Evolutionary conservation across 768 basidiomycete species (phyloP), one percentile per base, ranked within the genome.

Genomic region (Leccinum olivaceopallidum): DNA sequence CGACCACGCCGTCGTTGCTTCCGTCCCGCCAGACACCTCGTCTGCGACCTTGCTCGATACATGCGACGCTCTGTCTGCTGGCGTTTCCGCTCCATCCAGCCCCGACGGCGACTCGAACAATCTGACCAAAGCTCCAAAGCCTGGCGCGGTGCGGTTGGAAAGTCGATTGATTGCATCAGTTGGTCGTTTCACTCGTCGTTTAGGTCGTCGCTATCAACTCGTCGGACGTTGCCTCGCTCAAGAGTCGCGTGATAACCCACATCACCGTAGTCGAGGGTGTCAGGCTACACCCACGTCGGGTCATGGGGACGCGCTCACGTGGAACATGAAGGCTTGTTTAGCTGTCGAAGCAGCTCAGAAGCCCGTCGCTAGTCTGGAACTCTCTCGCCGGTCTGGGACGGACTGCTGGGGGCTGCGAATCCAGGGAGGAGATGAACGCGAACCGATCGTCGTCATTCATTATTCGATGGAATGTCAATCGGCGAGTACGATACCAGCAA

Each of bases 381-480:
- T 13, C 48, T 64, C 52, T 6, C 63, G 52, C 30, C 57, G 39
- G 16, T 39, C n/a, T 8, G 63, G 58, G 53, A 48, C 14, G 22
- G 56, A 51, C 4, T 22, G 36, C 4, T 53, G 39, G 53, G 42
- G 48, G 56, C 61, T 36, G 59, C 60, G 9, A 9, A 30, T 65
- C 1, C 28, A 55, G 55, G 65, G 60, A 34, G 13, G 34, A 34
- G 34, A 12, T 13, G 34, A 34, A 10, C 34, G 34, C 13, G 2
- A 2, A 34, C 34, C 5, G 5, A 34, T 34, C 34, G 5, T 34
- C 13, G 34, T 34, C 34, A 34, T 13, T 34, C 12, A 13, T 52
- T 22, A 37, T 9, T 53, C 48, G 22, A 50, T 60, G 44, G 65
- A 69, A 28, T 54, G 59, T 39, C 67, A 67, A 4, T 60, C 42